Evolutionary conservation across 306 rosid species (phyloP), one percentile per base, ranked within the genome.

Genomic region (Pachyrhizus erosus): DNA sequence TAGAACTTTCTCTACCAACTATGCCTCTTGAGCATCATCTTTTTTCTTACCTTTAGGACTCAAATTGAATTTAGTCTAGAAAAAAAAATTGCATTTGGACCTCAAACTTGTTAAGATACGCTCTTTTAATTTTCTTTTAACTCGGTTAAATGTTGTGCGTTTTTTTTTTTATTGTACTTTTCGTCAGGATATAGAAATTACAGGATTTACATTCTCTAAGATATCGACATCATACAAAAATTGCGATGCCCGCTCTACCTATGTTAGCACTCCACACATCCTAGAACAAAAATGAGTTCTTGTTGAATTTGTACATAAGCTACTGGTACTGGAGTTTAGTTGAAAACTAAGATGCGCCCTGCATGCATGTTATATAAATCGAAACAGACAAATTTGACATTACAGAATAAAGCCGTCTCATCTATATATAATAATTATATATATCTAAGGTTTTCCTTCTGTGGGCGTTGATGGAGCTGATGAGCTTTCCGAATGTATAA

Each of bases 171-270:
- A n/a, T n/a, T n/a, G n/a, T n/a, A n/a, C 10, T 49, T 20, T 3
- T n/a, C 5, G 34, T 55, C 72, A 17, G 33, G 7, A 9, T 26
- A 62, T 24, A 24, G 20, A 68, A 40, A 15, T 23, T 51, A 58
- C 57, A 2, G 20, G 33, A 66, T 61, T 40, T 10, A 27, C 26
- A 55, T 43, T 54, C 12, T 51, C 85, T 58, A 70, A 39, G 34
- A 43, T 77, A 71, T 77, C 71, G 71, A 81, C 73, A 81, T 27
- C 18, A 48, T 51, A 27, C 66, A 76, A 33, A 75, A 75, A 65
- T 23, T 80, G 12, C 5, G 3, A 62, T 76, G 55, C 49, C 33
- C 13, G 9, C 26, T 54, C 57, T 42, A 24, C 21, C 69, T 31
- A 64, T 43, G 31, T 33, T 23, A 23, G 52, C 13, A 39, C 3